Conservation (phyloP, 129 eudicot genomes). For the Chrysanthemum seticuspe region DNA sequence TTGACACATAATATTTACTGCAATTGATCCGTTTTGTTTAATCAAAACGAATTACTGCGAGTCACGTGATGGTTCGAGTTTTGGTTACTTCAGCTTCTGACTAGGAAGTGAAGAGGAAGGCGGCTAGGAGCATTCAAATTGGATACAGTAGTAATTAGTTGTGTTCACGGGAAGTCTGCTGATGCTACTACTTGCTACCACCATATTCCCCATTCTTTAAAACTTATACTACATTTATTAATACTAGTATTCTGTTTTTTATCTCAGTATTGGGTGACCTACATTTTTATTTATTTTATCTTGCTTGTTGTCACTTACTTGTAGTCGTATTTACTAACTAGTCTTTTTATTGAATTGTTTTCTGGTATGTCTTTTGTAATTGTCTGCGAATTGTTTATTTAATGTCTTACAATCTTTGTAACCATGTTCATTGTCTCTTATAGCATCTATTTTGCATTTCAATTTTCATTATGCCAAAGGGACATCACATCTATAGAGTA, state of each 20-base stretch:
- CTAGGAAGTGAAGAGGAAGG: slow-evolving; percentile 22
- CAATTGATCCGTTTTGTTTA: too few species aligned
- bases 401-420: too few species aligned
- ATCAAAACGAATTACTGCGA: not conserved
- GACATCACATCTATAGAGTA: too few species aligned
- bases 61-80: slow-evolving; percentile 20
- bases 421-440: too few species aligned
- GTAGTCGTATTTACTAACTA: not conserved
- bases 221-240: not conserved
- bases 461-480: too few species aligned
- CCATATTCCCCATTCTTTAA: slow-evolving; percentile 20
- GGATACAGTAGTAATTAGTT: slow-evolving; percentile 22
- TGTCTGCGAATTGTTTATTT: too few species aligned
- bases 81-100: slow-evolving; percentile 6
- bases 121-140: slow-evolving; percentile 35
- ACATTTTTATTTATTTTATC: not conserved
- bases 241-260: not conserved
- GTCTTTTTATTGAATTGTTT: not conserved
- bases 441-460: too few species aligned
- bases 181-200: slow-evolving; percentile 10
- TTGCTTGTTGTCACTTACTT: too few species aligned
- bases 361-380: too few species aligned
- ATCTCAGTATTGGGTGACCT: slow-evolving; percentile 1
- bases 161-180: slow-evolving; percentile 38
- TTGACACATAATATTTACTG: too few species aligned